Conservation (phyloP, 2,329 filamentous ascomycete species). For the Magnaporthiopsis poae region DNA sequence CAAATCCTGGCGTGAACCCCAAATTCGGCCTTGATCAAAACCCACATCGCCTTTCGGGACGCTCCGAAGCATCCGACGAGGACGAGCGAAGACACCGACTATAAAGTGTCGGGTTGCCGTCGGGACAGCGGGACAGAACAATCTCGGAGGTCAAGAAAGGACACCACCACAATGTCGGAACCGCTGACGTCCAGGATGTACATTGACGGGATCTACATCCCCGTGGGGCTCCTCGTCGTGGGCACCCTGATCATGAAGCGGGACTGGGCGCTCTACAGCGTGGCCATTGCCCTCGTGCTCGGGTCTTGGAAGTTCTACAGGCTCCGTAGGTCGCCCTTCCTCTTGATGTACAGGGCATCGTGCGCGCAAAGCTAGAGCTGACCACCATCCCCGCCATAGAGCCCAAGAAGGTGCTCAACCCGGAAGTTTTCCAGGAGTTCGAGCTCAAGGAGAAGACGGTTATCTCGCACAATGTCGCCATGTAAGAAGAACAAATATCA, state of each 20-base stretch:
- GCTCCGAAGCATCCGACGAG: not conserved
- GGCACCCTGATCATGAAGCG: slow-evolving; percentile 69
- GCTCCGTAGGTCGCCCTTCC: slow-evolving; percentile 47
- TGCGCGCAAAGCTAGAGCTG: slow-evolving; percentile 1
- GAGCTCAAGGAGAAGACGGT: slow-evolving; percentile 89
- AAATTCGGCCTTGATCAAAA: not conserved
- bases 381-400: slow-evolving; percentile 34
- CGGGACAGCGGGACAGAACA: slow-evolving; percentile 1
- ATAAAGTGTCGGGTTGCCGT: not conserved
- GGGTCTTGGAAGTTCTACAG: slow-evolving; percentile 62
- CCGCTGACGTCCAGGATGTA: slow-evolving; percentile 50
- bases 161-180: slow-evolving; percentile 26
- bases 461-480: slow-evolving; percentile 95
- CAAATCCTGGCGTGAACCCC: not conserved
- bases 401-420: slow-evolving; percentile 64
- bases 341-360: not conserved
- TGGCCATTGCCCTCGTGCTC: slow-evolving; percentile 54
- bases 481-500: slow-evolving; percentile 44
- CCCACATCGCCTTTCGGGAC: not conserved
- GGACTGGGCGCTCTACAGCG: slow-evolving; percentile 65
- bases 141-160: not conserved
- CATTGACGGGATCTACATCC: slow-evolving; percentile 73
- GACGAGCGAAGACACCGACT: not conserved
- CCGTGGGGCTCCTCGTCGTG: slow-evolving; percentile 66
- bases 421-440: slow-evolving; percentile 80